Evolutionary conservation across 345 rosid genomes (phyloP), one percentile per base, ranked within the genome.

Genomic region (Populus simonii): DNA sequence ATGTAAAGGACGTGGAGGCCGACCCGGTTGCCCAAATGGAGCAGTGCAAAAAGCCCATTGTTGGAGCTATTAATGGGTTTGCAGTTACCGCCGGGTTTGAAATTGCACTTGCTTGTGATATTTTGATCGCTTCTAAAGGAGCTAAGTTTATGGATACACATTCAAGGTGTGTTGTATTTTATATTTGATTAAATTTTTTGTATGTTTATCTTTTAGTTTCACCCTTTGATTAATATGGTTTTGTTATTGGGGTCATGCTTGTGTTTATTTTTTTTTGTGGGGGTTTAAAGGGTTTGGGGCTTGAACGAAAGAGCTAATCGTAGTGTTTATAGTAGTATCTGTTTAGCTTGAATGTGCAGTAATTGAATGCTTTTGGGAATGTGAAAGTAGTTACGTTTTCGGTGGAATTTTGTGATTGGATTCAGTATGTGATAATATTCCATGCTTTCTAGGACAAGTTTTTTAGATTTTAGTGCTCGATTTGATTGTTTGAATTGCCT

Each of bases 31-130:
- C 79, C 9, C 98, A 96, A 81, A 96, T 96, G 98, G 98, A 92
- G 68, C 88, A 63, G 27, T 92, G 93, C 74, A 74, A 82, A 36
- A 93, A 91, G 81, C 98, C 96, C 63, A 92, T 96, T 2, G 91
- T 96, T 73, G 98, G 98, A 33, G 99, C 93, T 6, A 89, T 96
- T 45, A 87, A 89, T 79, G 99, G 97, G 69, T 88, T 91, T 72
- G 98, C 97, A 1, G 88, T 92, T 3, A 96, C 99, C 0, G 98
- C 96, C 39, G 99, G 99, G 13, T 93, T 96, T 67, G 98, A 96
- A 77, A 88, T 93, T 66, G 85, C 98, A 1, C 89, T 96, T 66
- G 97, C 98, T 23, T 96, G 99, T 71, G 99, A 96, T 84, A 82
- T 93, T 7, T 41, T 96, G 68, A 80, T 96, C 7, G 98, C 98